Evolutionary conservation across 345 rosid genomes (phyloP).

Genomic region (Bruguiera gymnorhiza): DNA sequence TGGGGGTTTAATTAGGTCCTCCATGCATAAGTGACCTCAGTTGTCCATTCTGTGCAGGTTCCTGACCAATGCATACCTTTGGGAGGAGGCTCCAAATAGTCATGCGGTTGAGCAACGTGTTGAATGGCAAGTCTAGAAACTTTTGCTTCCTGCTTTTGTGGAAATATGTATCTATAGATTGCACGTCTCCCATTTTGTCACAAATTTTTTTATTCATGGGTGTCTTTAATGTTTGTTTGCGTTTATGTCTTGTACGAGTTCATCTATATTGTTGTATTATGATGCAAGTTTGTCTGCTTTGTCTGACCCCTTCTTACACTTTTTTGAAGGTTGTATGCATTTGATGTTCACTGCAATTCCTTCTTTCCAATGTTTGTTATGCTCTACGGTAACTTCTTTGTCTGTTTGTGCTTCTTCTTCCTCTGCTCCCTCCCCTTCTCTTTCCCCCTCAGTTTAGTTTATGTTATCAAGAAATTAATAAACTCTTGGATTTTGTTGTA

Average conservation of each 20-base stretch:
- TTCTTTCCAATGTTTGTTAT: constrained; percentile 96
- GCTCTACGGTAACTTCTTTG: constrained; percentile 67
- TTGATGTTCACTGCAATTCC: constrained; percentile 99
- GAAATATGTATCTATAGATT: constrained; percentile 3
- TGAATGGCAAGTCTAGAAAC: constrained; percentile 70
- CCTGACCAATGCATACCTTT: constrained; percentile 85
- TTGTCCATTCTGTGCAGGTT: constrained; percentile 49
- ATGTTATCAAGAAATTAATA: not conserved
- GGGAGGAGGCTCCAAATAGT: constrained; percentile 95
- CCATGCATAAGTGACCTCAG: not conserved
- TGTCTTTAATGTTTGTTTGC: not conserved
- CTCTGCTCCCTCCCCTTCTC: not conserved
- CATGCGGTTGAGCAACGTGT: constrained; percentile 97
- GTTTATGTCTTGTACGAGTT: not conserved
- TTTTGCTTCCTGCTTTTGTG: constrained; percentile 9
- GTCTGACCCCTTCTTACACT: not conserved
- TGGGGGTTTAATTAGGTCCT: not conserved
- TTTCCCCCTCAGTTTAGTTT: not conserved
- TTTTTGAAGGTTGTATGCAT: constrained; percentile 78
- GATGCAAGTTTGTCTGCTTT: not conserved
- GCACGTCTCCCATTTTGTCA: not conserved
- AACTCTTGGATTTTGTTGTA: constrained; percentile 35
- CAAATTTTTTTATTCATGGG: no score
- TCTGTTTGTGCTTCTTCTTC: not conserved
- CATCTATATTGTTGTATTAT: not conserved